These are phyloP conservation scores for Massariosphaeria phaeospora DNA, from an alignment of 495 filamentous ascomycete genomes.

Conservation along the genomic window DNA sequence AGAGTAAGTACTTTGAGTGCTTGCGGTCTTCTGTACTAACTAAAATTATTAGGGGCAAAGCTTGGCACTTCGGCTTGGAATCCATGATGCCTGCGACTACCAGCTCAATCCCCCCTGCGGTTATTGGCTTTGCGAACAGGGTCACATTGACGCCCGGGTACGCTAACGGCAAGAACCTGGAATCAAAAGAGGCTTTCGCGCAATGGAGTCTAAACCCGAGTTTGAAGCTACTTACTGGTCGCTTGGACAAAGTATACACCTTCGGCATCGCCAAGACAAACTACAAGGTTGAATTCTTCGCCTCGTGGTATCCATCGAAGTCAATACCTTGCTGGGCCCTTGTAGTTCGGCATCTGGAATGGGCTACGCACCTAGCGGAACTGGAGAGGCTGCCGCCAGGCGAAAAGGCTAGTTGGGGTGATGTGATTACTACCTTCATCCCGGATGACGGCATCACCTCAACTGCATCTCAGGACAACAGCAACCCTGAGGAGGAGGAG, in stretches of 20 bases:
- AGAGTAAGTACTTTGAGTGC: slow-evolving; percentile 4
- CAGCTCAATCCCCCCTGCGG: neutral
- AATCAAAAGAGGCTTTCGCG: neutral
- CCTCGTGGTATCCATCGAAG: slow-evolving; percentile 14
- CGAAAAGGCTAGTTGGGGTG: neutral
- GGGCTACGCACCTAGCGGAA: slow-evolving; percentile 14
- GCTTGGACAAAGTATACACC: slow-evolving; percentile 16
- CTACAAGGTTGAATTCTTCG: slow-evolving; percentile 13
- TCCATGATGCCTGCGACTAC: neutral
- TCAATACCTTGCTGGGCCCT: slow-evolving; percentile 18
- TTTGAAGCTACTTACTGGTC: neutral
- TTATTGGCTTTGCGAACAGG: slow-evolving; percentile 13
- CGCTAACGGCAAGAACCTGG: neutral
- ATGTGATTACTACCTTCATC: slow-evolving; percentile 19
- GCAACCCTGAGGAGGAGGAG: neutral
- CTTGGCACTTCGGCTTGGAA: slow-evolving; percentile 24
- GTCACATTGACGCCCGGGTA: slow-evolving; percentile 8
- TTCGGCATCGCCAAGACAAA: slow-evolving; percentile 16
- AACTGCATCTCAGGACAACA: neutral
- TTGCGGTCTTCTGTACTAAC: neutral
- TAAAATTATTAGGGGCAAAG: slow-evolving; percentile 18
- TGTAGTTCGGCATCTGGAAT: slow-evolving; percentile 20
- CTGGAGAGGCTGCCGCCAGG: slow-evolving; percentile 16
- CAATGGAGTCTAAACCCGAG: neutral
- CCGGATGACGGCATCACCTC: slow-evolving; percentile 14